Conservation (phyloP, 2,329 filamentous ascomycete genomes). For the Stemphylium lycopersici region DNA sequence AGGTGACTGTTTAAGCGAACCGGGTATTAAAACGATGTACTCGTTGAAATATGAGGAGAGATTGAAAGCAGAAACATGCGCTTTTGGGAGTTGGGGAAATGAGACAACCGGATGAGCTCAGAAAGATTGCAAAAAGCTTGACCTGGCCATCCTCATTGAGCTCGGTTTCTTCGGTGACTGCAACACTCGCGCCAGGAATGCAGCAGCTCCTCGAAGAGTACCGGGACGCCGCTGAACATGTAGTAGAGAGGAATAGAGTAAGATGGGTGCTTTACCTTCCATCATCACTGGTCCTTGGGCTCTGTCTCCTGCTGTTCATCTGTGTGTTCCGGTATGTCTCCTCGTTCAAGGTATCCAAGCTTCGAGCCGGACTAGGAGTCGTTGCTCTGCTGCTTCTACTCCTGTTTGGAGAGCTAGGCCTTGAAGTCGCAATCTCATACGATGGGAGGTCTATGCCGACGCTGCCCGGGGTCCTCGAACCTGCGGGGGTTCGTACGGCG, state of each 20-base stretch:
- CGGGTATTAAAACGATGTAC: slow-evolving; percentile 30
- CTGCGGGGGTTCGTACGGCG: slow-evolving; percentile 54
- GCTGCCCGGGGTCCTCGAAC: slow-evolving; percentile 47
- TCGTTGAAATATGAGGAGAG: not conserved
- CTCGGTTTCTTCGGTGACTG: not conserved
- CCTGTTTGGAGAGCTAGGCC: slow-evolving; percentile 49
- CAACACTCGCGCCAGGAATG: not conserved
- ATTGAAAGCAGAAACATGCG: slow-evolving; percentile 1
- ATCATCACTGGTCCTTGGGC: slow-evolving; percentile 36
- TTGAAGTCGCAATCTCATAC: slow-evolving; percentile 54
- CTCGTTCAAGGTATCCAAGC: slow-evolving; percentile 44
- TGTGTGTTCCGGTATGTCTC: slow-evolving; percentile 48
- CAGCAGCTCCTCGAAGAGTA: not conserved
- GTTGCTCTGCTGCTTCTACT: slow-evolving; percentile 38
- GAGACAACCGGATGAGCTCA: not conserved
- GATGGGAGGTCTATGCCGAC: slow-evolving; percentile 49
- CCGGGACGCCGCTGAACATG: not conserved
- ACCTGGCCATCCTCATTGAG: not conserved
- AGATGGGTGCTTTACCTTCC: slow-evolving; percentile 28
- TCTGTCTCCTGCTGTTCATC: slow-evolving; percentile 38
- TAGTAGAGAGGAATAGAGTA: not conserved
- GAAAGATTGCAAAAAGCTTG: not conserved
- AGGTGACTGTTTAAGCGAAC: slow-evolving; percentile 8
- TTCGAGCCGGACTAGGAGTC: slow-evolving; percentile 43
- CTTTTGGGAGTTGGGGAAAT: slow-evolving; percentile 6